phyloP scores from a whole-genome alignment of 192 early-diverging fungal genomes.

The Coemansia sp. region DNA sequence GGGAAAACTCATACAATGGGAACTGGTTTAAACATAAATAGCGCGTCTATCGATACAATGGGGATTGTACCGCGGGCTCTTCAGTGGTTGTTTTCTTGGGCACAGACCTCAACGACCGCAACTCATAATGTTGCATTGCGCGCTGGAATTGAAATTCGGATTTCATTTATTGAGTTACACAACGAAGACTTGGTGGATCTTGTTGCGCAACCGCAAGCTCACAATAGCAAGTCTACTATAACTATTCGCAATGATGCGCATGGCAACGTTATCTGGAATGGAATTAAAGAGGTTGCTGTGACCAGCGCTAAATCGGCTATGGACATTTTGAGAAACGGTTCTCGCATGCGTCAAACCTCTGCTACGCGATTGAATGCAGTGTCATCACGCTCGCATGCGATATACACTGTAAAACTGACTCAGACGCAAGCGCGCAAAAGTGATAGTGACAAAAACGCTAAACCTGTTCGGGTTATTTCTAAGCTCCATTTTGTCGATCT shows the following conservation, averaged over 20 bases:
- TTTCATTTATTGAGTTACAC: conserved; percentile 94
- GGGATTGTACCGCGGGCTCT: conserved; percentile 78
- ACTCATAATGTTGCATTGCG: background rate
- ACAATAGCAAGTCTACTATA: conserved; percentile 59
- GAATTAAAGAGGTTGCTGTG: conserved; percentile 77
- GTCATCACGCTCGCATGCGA: conserved; percentile 94
- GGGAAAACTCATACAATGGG: conserved; percentile 98
- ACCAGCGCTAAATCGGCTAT: conserved; percentile 70
- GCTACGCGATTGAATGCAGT: conserved; percentile 96
- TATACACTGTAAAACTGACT: conserved; percentile 87
- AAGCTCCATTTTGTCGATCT: conserved; percentile 99
- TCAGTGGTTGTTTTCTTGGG: conserved; percentile 59
- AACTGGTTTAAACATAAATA: conserved; percentile 49
- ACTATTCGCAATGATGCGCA: conserved; percentile 81
- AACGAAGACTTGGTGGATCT: conserved; percentile 96
- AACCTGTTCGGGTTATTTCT: conserved; percentile 65
- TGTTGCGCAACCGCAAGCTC: conserved; percentile 62
- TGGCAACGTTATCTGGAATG: conserved; percentile 84
- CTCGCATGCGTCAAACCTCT: conserved; percentile 78
- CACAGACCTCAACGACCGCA: background rate
- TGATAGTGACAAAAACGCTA: conserved; percentile 24
- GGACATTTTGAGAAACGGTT: conserved; percentile 65
- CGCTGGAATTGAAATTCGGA: conserved; percentile 36
- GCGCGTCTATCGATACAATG: conserved; percentile 2
- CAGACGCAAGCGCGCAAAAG: conserved; percentile 62